Percentiles rank a stretch among this genome's conserved stretches.
phyloP scores from a whole-genome alignment of 1,139 yeast genomes.

The Pneumocystis carinii region DNA sequence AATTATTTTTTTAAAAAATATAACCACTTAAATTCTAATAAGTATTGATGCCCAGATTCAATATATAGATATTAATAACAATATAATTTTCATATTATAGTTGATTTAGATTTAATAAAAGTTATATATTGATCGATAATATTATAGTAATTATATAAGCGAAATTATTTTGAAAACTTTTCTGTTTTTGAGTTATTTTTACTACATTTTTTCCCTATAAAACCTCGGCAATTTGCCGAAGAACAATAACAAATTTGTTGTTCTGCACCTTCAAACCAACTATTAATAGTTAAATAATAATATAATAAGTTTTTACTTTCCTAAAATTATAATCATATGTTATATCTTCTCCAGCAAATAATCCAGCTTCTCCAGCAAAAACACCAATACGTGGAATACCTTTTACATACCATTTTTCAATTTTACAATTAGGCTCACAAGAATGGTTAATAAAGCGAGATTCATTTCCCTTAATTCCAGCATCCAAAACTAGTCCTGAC shows the following conservation, averaged over 20 bases:
- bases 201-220: constrained; percentile 21
- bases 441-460: constrained; percentile 33
- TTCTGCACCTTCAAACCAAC: constrained; percentile 26
- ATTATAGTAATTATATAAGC: neutral
- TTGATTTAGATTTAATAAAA: neutral
- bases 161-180: neutral
- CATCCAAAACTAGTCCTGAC: constrained; percentile 28
- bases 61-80: too few species aligned
- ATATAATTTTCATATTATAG: too few species aligned
- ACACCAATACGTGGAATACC: constrained; percentile 29
- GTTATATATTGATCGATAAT: neutral
- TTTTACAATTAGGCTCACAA: constrained; percentile 29
- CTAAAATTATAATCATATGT: constrained; percentile 32
- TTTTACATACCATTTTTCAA: constrained; percentile 31
- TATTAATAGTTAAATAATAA: neutral
- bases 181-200: neutral
- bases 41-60: too few species aligned
- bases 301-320: neutral
- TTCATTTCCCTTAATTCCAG: constrained; percentile 28
- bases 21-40: too few species aligned
- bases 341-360: constrained; percentile 26
- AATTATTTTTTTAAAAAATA: too few species aligned
- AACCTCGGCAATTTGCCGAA: constrained; percentile 26
- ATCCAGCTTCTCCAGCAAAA: constrained; percentile 26
- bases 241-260: constrained; percentile 30